Evolutionary conservation across 2,329 filamentous ascomycete species (phyloP).

Genomic region (Pseudocercospora ulei): DNA sequence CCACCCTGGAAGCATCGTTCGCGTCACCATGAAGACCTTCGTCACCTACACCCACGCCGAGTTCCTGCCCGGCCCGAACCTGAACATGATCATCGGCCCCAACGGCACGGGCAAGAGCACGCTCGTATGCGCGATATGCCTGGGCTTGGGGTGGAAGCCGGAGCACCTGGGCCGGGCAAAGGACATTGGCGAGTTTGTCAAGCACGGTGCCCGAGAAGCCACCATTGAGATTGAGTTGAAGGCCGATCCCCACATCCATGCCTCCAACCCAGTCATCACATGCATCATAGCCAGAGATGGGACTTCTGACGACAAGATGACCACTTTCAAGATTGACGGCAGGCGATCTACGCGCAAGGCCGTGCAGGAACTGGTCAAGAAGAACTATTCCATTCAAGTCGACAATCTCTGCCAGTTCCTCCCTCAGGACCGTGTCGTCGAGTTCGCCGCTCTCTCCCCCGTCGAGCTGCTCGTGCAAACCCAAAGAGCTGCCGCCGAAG

Average conservation of each 20-base stretch:
- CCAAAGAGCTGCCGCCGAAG: constrained; percentile 73
- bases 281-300: constrained; percentile 65
- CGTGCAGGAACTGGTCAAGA: constrained; percentile 57
- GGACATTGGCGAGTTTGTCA: constrained; percentile 80
- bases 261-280: constrained; percentile 61
- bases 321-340: constrained; percentile 68
- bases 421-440: constrained; percentile 88
- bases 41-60: constrained; percentile 91
- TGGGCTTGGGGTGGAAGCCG: constrained; percentile 77
- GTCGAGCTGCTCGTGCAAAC: constrained; percentile 77
- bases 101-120: constrained; percentile 98
- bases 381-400: constrained; percentile 75
- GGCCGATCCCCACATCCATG: constrained; percentile 46
- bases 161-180: constrained; percentile 77
- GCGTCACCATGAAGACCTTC: constrained; percentile 78
- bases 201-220: constrained; percentile 69
- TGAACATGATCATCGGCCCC: constrained; percentile 99
- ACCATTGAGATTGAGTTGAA: constrained; percentile 86
- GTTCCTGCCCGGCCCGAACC: constrained; percentile 77
- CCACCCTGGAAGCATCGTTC: constrained; percentile 69
- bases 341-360: constrained; percentile 51
- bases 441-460: constrained; percentile 77
- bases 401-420: constrained; percentile 97
- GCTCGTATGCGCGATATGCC: constrained; percentile 87
- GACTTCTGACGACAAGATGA: constrained; percentile 49